Evolutionary conservation across 2,329 filamentous ascomycete species (phyloP).

Genomic region (Dothiorella sarmentorum): DNA sequence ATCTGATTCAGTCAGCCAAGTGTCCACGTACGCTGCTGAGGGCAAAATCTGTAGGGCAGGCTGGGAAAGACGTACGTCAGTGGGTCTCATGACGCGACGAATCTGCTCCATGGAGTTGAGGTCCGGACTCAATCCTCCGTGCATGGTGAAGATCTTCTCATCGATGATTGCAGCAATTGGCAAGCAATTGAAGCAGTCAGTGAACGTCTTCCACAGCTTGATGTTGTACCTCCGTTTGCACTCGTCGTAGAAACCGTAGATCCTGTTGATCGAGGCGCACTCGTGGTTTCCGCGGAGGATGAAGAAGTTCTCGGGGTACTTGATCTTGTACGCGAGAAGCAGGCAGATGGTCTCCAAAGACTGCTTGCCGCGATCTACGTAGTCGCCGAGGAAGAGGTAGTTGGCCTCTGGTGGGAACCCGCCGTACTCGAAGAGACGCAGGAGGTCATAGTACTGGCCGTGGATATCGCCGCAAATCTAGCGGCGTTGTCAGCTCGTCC

Average conservation of each 20-base stretch:
- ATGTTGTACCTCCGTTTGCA: slow-evolving; percentile 99
- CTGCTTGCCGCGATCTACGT: slow-evolving; percentile 98
- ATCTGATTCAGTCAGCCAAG: slow-evolving; percentile 63
- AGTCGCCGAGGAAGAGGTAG: slow-evolving; percentile 98
- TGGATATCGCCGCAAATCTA: slow-evolving; percentile 99
- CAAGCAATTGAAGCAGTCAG: slow-evolving; percentile 98
- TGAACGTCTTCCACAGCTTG: slow-evolving; percentile 99
- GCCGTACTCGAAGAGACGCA: slow-evolving; percentile 96
- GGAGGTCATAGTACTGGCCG: slow-evolving; percentile 96
- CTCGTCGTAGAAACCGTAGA: slow-evolving; percentile 99
- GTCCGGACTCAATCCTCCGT: slow-evolving; percentile 93
- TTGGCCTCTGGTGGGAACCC: slow-evolving; percentile 98
- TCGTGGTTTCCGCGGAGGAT: slow-evolving; percentile 98
- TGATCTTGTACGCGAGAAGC: slow-evolving; percentile 98
- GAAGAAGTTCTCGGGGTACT: slow-evolving; percentile 99
- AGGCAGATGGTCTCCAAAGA: slow-evolving; percentile 98
- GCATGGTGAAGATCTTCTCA: slow-evolving; percentile 99
- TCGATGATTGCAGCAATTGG: slow-evolving; percentile 98
- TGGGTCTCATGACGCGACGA: slow-evolving; percentile 95
- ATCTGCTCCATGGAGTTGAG: slow-evolving; percentile 99
- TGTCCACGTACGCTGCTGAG: slow-evolving; percentile 25
- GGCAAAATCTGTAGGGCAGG: slow-evolving; percentile 18
- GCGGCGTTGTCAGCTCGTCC: background rate
- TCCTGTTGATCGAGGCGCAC: slow-evolving; percentile 97
- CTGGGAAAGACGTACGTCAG: slow-evolving; percentile 71